Base-by-base conservation (phyloP, 805 yeast species). In the Monosporozyma servazzii region DNA sequence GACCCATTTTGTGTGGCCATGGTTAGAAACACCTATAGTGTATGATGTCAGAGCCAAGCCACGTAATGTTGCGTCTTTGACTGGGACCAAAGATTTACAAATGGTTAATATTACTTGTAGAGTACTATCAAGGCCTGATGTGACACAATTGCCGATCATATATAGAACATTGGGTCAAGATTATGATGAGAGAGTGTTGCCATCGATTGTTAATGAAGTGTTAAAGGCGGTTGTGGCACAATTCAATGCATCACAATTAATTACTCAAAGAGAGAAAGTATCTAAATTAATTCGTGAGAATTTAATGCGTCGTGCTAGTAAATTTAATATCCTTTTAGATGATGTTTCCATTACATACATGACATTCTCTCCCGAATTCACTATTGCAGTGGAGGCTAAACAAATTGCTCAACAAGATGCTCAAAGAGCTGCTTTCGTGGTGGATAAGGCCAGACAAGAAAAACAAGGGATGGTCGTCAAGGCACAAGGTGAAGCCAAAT, bases 381-480 rank as follows among this genome's bases (percentile, higher is more conserved):
- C 98, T 42, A 82, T 86, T 45, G 98, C 98, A 4, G 99, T 93
- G 51, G 99, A 93, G 74, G 96, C 96, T 53, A 93, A 93, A 72
- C 99, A 93, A 75, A 93, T 93, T 71, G 98, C 99, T 29, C 99
- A 93, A 71, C 99, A 93, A 75, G 99, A 93, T 68, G 98, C 99
- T 20, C 97, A 93, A 73, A 84, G 96, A 70, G 98, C 99, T 8
- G 97, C 98, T 0, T 93, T 90, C 60, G 76, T 93, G 43, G 99
- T 93, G 49, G 99, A 93, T 70, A 88, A 89, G 68, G 99, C 99
- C 8, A 82, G 87, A 61, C 99, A 93, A 72, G 98, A 93, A 73
- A 93, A 93, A 70, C 98, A 93, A 72, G 95, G 95, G 67, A 77
- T 88, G 75, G 95, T 93, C 56, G 97, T 93, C 52, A 88, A 86